Percentiles rank a stretch among this genome's conserved stretches.
Conservation (phyloP, 441 rosid species). For the Breynia disticha region DNA sequence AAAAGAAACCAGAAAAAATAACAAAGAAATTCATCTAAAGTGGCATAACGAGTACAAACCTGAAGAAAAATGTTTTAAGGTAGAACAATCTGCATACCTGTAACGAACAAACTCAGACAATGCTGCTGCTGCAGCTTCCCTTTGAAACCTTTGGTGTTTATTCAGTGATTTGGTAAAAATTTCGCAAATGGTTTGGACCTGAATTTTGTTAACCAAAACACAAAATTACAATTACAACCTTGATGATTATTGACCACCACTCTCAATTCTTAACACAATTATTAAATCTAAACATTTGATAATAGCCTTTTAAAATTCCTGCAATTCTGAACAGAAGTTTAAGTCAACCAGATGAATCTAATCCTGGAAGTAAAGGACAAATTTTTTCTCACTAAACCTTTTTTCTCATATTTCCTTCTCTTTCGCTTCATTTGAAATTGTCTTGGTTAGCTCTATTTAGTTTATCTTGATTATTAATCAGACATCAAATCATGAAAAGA, state of each 20-base stretch:
- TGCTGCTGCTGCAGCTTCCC: constrained; percentile 99
- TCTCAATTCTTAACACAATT: constrained; percentile 2
- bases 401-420: too few relatives aligned
- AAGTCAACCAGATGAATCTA: too few relatives aligned
- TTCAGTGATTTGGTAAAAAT: constrained; percentile 78
- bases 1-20: neutral
- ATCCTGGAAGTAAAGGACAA: too few relatives aligned
- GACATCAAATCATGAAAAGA: too few relatives aligned
- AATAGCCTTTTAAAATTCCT: too few relatives aligned
- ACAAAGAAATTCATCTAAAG: neutral
- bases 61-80: constrained; percentile 10
- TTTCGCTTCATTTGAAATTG: too few relatives aligned
- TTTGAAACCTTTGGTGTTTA: constrained; percentile 63
- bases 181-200: constrained; percentile 75
- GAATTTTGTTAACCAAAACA: constrained; percentile 14
- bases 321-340: too few relatives aligned
- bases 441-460: too few relatives aligned
- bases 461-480: too few relatives aligned
- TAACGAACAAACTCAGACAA: constrained; percentile 87
- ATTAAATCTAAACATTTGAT: too few relatives aligned
- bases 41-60: neutral
- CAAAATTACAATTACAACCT: neutral
- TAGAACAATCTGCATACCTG: constrained; percentile 41
- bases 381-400: too few relatives aligned
- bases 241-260: neutral